A percentile compares a stretch with the other conserved stretches of the same genome.
Evolutionary conservation across 2,329 filamentous ascomycete genomes (phyloP).

Genomic region (Cladosporium sp.): DNA sequence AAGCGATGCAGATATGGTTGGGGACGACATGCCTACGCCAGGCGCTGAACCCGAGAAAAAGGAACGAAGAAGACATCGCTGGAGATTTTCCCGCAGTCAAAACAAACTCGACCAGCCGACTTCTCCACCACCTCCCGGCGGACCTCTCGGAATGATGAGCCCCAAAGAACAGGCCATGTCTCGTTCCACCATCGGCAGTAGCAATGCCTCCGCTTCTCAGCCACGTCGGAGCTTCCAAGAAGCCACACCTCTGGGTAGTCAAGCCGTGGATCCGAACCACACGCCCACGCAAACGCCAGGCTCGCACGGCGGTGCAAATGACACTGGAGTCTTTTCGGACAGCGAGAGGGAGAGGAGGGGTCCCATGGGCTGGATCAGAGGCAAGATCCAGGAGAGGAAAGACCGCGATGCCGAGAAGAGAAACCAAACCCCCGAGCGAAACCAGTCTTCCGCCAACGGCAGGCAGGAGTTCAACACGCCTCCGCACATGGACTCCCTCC

Average conservation of each 20-base stretch:
- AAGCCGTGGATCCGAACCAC: slow-evolving; percentile 17
- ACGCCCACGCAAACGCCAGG: slow-evolving; percentile 16
- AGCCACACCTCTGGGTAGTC: slow-evolving; percentile 18
- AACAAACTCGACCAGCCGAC: slow-evolving; percentile 26
- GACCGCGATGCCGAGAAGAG: slow-evolving; percentile 50
- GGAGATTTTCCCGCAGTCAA: slow-evolving; percentile 57
- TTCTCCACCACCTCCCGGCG: slow-evolving; percentile 16
- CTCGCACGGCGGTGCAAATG: slow-evolving; percentile 17
- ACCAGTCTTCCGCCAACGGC: slow-evolving; percentile 12
- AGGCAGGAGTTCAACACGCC: slow-evolving; percentile 11
- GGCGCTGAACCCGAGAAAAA: slow-evolving; percentile 36
- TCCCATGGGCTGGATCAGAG: slow-evolving; percentile 61
- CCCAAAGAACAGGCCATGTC: slow-evolving; percentile 28
- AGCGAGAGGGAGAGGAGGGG: slow-evolving; percentile 52
- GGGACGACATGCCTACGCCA: slow-evolving; percentile 47
- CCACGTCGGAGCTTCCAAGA: slow-evolving; percentile 30
- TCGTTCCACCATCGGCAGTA: slow-evolving; percentile 30
- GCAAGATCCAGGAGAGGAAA: slow-evolving; percentile 58
- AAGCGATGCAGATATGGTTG: slow-evolving; percentile 72
- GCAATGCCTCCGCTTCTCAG: slow-evolving; percentile 18
- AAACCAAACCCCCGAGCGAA: slow-evolving; percentile 34
- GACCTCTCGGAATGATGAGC: slow-evolving; percentile 28
- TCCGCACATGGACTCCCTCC: not conserved
- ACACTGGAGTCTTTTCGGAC: slow-evolving; percentile 30
- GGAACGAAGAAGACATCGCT: slow-evolving; percentile 68